Base-by-base conservation (phyloP, 345 rosid genomes). In the Turritis glabra region DNA sequence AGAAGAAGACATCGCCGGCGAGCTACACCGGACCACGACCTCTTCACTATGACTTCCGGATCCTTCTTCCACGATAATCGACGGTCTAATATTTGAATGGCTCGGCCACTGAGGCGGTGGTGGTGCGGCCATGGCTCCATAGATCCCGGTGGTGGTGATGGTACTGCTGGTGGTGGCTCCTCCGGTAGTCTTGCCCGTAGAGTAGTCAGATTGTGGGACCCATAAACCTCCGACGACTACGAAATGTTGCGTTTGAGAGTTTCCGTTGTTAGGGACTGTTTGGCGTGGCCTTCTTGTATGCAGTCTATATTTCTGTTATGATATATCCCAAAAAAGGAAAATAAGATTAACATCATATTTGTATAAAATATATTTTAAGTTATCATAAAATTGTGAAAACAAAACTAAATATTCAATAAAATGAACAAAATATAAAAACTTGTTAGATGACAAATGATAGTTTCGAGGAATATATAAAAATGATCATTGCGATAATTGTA, bases 161-260 rank as follows among this genome's bases (percentile, higher is more conserved):
- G 67, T 59, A 12, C 55, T 59, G 38, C 68, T 70, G 11, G 78
- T 86, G 82, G 51, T 75, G 54, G 57, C 84, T 80, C 78, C 62
- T 48, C 87, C 89, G 10, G 63, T 52, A 43, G 29, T 37, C 54
- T 63, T 73, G 21, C 89, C 85, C 1, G 90, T 81, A 65, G 92
- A 91, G 46, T 90, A 90, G 59, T 84, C 93, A 5, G 85, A 78
- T 8, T 89, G 89, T 7, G 89, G 91, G 50, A 91, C 85, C 98
- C 98, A 94, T 78, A 94, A 82, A 32, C 95, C 93, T 44, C 97
- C 91, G 3, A 94, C 96, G 64, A 94, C 95, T 65, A 91, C 87
- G 69, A 91, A 87, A 58, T 89, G 98, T 14, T 95, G 95, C 43
- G 85, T 82, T 79, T 86, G 92, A 37, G 88, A 63, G 75, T 77